A percentile compares a stretch with the other conserved stretches of the same genome.
Evolutionary conservation across 2,329 filamentous ascomycete species (phyloP).

Genomic region (Escovopsis sp.): DNA sequence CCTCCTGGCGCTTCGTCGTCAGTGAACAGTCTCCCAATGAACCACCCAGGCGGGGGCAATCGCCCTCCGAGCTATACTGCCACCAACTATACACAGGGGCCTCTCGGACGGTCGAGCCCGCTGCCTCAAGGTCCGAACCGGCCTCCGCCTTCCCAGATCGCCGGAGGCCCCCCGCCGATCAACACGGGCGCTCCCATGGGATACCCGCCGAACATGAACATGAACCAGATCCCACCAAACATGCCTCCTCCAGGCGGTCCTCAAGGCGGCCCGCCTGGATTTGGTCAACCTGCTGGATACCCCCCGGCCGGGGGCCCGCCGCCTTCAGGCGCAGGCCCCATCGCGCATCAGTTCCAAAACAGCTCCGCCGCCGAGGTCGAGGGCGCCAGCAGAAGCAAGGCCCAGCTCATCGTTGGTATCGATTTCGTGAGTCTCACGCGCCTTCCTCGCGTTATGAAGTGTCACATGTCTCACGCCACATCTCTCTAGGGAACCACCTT

Average conservation of each 20-base stretch:
- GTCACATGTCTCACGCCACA: background rate
- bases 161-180: constrained; percentile 50
- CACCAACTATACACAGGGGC: constrained; percentile 31
- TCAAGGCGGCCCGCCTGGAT: constrained; percentile 26
- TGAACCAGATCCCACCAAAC: constrained; percentile 26
- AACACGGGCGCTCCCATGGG: constrained; percentile 47
- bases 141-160: constrained; percentile 44
- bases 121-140: constrained; percentile 32
- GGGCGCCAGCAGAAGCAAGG: constrained; percentile 77
- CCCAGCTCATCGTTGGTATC: constrained; percentile 95
- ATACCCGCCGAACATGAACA: constrained; percentile 41
- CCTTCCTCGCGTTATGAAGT: background rate
- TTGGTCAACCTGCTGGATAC: constrained; percentile 30
- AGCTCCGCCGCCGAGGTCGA: constrained; percentile 60
- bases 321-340: constrained; percentile 19
- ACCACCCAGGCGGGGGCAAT: constrained; percentile 42
- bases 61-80: constrained; percentile 49
- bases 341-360: constrained; percentile 27
- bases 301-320: constrained; percentile 26
- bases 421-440: constrained; percentile 60
- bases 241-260: constrained; percentile 16
- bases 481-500: constrained; percentile 73
- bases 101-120: constrained; percentile 39
- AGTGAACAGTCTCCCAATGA: constrained; percentile 40
- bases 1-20: constrained; percentile 27